These are phyloP conservation scores for Candida frijolesensis DNA, from an alignment of 1,139 yeast species.

Conservation along the genomic window DNA sequence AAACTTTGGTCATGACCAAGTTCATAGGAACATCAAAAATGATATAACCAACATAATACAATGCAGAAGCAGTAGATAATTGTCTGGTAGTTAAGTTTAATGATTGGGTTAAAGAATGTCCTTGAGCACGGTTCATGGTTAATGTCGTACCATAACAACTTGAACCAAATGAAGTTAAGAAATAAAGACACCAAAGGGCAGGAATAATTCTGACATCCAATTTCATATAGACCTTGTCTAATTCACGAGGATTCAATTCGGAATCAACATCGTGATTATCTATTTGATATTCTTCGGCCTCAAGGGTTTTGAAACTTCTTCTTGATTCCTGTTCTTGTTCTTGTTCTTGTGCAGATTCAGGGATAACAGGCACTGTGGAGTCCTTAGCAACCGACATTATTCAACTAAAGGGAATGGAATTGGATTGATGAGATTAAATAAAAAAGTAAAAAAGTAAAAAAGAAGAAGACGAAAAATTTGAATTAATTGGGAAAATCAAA, in stretches of 20 bases:
- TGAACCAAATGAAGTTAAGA: constrained; percentile 77
- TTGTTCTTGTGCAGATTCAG: constrained; percentile 1
- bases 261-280: constrained; percentile 7
- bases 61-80: constrained; percentile 75
- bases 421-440: background rate
- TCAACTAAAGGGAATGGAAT: background rate
- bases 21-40: constrained; percentile 89
- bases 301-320: constrained; percentile 7
- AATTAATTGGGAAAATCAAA: background rate
- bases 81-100: constrained; percentile 57
- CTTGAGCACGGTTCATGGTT: constrained; percentile 70
- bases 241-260: constrained; percentile 25
- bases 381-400: background rate
- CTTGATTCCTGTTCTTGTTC: constrained; percentile 6
- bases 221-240: constrained; percentile 65
- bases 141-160: constrained; percentile 78
- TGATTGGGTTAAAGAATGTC: constrained; percentile 63
- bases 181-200: constrained; percentile 80
- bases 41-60: constrained; percentile 81
- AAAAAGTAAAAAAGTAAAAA: background rate
- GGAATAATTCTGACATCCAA: constrained; percentile 76
- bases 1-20: constrained; percentile 75
- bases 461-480: background rate
- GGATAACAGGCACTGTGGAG: background rate
- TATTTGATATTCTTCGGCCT: constrained; percentile 11